A percentile compares a stretch with the other conserved stretches of the same genome.
phyloP scores from a whole-genome alignment of 805 yeast species.

The Sugiyamaella floridensis region DNA sequence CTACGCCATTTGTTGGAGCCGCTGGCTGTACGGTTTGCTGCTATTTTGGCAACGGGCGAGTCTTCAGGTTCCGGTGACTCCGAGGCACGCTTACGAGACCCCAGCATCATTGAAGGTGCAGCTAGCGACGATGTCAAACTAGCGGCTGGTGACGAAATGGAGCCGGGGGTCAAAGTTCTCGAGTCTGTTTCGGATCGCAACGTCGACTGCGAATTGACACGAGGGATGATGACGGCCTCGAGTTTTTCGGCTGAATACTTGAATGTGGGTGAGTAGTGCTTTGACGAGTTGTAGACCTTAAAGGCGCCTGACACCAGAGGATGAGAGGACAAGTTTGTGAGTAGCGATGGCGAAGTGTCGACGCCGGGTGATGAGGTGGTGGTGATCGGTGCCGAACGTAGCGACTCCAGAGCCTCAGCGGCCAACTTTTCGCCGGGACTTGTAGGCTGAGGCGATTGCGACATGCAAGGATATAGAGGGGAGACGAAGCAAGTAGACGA shows the following conservation, averaged over 20 bases:
- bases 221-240: conserved; percentile 10
- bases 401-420: conserved; percentile 26
- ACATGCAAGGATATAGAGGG: not conserved
- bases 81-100: not conserved
- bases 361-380: not conserved
- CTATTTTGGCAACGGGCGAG: not conserved
- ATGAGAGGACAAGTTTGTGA: conserved; percentile 17
- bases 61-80: not conserved
- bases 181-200: not conserved
- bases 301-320: conserved; percentile 26
- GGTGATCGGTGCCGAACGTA: conserved; percentile 17
- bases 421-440: conserved; percentile 13
- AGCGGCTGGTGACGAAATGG: not conserved
- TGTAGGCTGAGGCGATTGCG: not conserved
- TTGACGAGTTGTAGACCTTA: conserved; percentile 30
- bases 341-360: conserved; percentile 2
- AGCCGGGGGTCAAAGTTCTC: not conserved
- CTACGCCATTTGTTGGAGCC: conserved; percentile 24
- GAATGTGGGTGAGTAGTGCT: conserved; percentile 40
- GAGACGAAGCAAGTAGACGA: not conserved
- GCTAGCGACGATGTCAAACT: not conserved
- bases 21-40: not conserved
- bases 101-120: not conserved
- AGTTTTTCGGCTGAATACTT: conserved; percentile 50
- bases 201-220: not conserved